A percentile compares a stretch with the other conserved stretches of the same genome.
phyloP scores from a whole-genome alignment of 768 basidiomycete species.

The Tulasnella sp. region DNA sequence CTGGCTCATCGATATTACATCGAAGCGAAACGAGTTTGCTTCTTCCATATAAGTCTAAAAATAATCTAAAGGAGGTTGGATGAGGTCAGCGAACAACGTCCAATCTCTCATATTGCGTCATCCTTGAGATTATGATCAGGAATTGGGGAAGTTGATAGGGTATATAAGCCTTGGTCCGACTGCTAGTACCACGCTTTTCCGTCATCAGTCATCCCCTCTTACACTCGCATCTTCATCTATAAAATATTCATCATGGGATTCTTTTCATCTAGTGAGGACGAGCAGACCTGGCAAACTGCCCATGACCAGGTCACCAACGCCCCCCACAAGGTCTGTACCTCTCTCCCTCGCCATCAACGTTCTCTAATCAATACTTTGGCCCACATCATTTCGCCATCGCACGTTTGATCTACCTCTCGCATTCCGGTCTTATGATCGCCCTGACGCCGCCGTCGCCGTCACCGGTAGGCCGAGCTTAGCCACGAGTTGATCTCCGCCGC shows the following conservation, averaged over 20 bases:
- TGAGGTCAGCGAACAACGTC: too few species aligned
- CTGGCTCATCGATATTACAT: too few species aligned
- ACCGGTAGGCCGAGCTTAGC: slow-evolving; percentile 8
- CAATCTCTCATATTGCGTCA: too few species aligned
- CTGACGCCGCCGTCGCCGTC: background rate
- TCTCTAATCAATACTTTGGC: background rate
- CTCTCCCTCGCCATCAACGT: background rate
- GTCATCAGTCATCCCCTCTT: too few species aligned
- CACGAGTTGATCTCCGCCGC: slow-evolving; percentile 14
- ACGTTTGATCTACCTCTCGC: background rate
- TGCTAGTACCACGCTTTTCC: too few species aligned
- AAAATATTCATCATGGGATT: background rate
- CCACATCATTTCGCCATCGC: background rate
- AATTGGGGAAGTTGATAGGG: too few species aligned
- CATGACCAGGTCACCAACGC: slow-evolving; percentile 2
- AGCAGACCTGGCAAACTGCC: background rate
- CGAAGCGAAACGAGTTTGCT: too few species aligned
- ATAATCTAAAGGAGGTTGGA: too few species aligned
- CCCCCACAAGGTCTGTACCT: slow-evolving; percentile 2
- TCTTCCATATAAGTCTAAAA: too few species aligned
- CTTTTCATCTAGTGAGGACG: background rate
- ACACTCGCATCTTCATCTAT: background rate
- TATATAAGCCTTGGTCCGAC: too few species aligned
- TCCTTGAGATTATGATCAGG: too few species aligned
- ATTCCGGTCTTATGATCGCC: background rate